Base-by-base conservation (phyloP, 2,329 filamentous ascomycete species). In the Arthrobotrys pseudoclavata region DNA sequence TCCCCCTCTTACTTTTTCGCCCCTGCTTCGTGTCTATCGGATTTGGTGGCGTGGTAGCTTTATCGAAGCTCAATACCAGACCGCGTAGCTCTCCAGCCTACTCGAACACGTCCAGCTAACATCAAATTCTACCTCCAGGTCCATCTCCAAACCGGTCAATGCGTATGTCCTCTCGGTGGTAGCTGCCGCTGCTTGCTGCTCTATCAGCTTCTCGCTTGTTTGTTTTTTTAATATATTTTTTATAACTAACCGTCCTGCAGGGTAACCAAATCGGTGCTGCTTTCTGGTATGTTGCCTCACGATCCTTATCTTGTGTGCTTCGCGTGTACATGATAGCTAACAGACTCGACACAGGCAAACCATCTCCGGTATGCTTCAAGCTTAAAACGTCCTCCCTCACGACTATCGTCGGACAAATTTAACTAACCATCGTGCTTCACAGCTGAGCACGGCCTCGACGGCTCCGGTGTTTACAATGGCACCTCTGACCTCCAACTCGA, bases 221-320 rank as follows among this genome's bases (percentile, higher is more conserved):
- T 40, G 37, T 40, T 37, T 40, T 37, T 10, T 37, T 37, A 13
- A 10, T 42, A 4, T 18, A 42, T 52, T 29, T 10, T 55, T 10
- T 15, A 26, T 64, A 61, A 69, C 74, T 76, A 50, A 76, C 60
- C 77, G 63, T 81, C 83, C 79, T 70, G 82, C 83, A 97, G 95
- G 96, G 96, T 90, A 99, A 99, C 92, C 96, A 99, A 93, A 97
- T 98, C 83, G 96, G 96, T 95, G 96, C 96, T 89, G 96, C 96
- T 87, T 99, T 99, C 90, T 99, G 96, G 91, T 93, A 87, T 82
- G 90, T 87, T 81, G 57, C 64, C 34, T 24, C 26, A 60, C 22
- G 15, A 22, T 18, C 10, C 5, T 60, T 12, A 60, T 47, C 62
- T 12, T 6, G 26, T 52, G 10, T 42, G 3, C 37, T 5, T 15